Conservation (phyloP, 148 eudicot species). For the Nyssa sinensis region DNA sequence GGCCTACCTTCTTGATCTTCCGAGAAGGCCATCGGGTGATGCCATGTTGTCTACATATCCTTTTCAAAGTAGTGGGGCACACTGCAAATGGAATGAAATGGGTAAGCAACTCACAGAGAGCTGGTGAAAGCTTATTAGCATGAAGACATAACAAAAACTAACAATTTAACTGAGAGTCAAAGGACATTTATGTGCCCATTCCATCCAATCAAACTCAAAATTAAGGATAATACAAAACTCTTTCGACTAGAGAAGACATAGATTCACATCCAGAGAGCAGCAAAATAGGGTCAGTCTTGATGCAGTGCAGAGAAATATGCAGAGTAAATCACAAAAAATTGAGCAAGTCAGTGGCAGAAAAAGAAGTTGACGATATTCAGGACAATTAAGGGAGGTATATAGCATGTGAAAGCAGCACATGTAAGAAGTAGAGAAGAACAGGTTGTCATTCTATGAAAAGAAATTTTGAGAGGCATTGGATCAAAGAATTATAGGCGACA, state of each 20-base stretch:
- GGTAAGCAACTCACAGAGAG: background rate
- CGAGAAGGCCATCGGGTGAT: slow-evolving; percentile 94
- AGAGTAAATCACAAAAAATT: too few relatives aligned
- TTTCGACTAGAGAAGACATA: background rate
- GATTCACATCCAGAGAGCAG: background rate
- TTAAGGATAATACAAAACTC: background rate
- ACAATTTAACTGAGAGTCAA: background rate
- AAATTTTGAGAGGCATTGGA: too few relatives aligned
- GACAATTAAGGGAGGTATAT: too few relatives aligned
- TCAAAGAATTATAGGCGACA: too few relatives aligned
- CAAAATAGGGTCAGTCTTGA: background rate
- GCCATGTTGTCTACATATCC: slow-evolving; percentile 95
- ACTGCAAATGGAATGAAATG: slow-evolving; percentile 46
- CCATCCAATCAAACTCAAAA: background rate
- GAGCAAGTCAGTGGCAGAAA: background rate
- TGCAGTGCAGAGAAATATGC: too few relatives aligned
- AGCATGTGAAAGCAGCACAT: background rate
- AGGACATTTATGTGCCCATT: background rate
- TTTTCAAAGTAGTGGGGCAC: slow-evolving; percentile 92
- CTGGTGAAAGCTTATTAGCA: background rate
- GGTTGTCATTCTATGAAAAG: too few relatives aligned
- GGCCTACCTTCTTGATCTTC: slow-evolving; percentile 93
- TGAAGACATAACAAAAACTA: background rate
- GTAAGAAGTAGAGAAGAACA: too few relatives aligned
- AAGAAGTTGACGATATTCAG: background rate